Base-by-base conservation (phyloP, 139 green algal species). In the Gonium pectorale region DNA sequence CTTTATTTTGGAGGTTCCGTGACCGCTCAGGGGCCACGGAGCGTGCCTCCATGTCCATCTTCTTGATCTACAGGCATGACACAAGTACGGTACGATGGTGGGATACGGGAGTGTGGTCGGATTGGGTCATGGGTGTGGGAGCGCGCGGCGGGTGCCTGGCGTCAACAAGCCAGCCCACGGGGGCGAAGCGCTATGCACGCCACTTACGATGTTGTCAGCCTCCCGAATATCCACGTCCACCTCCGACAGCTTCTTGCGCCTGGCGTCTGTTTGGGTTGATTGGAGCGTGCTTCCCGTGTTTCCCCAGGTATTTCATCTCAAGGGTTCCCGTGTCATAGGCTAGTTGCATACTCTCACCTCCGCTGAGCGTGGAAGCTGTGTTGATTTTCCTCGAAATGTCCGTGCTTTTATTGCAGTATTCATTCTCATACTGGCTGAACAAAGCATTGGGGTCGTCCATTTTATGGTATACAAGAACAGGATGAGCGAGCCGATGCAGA, bases 41-140 rank as follows among this genome's bases (percentile, higher is more conserved):
- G 40, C 96, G 90, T 2, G 96, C 97, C 86, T 99, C 96, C 92
- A 99, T 97, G 75, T 99, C 97, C 94, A 99, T 97, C 27, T 96
- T 90, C 85, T 98, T 95, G n/a, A 99, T 92, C 96, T 98, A n/a
- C n/a, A n/a, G n/a, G n/a, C n/a, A n/a, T n/a, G n/a, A n/a, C n/a
- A n/a, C n/a, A n/a, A n/a, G n/a, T n/a, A n/a, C n/a, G n/a, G n/a
- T n/a, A n/a, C n/a, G n/a, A n/a, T n/a, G n/a, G n/a, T n/a, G n/a
- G n/a, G n/a, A n/a, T n/a, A n/a, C n/a, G n/a, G n/a, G n/a, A n/a
- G n/a, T n/a, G n/a, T n/a, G n/a, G n/a, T n/a, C n/a, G n/a, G n/a
- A n/a, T n/a, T n/a, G n/a, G n/a, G n/a, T n/a, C n/a, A n/a, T n/a
- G n/a, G n/a, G n/a, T n/a, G n/a, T n/a, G n/a, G n/a, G n/a, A n/a